phyloP scores from a whole-genome alignment of 2,329 filamentous ascomycete genomes.

The Epichloe typhina region DNA sequence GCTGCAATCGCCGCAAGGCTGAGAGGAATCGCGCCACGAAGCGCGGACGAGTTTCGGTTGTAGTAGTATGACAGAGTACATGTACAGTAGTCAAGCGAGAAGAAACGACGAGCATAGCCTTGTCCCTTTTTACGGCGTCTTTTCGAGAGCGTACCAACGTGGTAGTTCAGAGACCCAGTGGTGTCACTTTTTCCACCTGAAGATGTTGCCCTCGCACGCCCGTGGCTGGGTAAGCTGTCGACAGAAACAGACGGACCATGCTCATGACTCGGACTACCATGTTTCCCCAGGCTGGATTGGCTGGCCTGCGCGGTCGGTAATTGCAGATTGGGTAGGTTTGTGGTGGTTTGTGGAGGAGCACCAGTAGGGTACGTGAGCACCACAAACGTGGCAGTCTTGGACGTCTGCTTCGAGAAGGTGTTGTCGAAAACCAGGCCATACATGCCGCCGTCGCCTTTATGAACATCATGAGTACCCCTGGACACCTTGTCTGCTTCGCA shows the following conservation, averaged over 20 bases:
- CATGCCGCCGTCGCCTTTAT: constrained; percentile 66
- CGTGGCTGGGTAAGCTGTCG: constrained; percentile 44
- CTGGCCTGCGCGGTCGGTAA: constrained; percentile 25
- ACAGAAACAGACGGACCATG: constrained; percentile 39
- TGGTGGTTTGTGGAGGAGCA: constrained; percentile 59
- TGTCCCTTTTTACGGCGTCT: constrained; percentile 88
- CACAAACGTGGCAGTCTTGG: constrained; percentile 90
- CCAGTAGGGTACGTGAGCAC: constrained; percentile 86
- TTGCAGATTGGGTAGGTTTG: constrained; percentile 51
- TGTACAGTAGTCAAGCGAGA: constrained; percentile 88
- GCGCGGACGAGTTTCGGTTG: constrained; percentile 80
- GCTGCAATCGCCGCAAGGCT: constrained; percentile 84
- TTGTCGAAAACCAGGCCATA: constrained; percentile 97
- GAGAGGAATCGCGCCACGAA: constrained; percentile 84
- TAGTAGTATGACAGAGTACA: constrained; percentile 95
- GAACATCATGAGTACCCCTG: constrained; percentile 77
- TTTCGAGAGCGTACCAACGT: constrained; percentile 79
- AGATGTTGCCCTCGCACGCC: constrained; percentile 31
- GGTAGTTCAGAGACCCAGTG: constrained; percentile 41
- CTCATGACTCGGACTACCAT: constrained; percentile 30
- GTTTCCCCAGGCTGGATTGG: constrained; percentile 38
- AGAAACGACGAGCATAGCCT: constrained; percentile 85
- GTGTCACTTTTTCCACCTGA: constrained; percentile 40
- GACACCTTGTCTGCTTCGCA: constrained; percentile 94
- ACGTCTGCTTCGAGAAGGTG: constrained; percentile 90